Evolutionary conservation across 768 basidiomycete species (phyloP).

Genomic region (Serendipita sp.): DNA sequence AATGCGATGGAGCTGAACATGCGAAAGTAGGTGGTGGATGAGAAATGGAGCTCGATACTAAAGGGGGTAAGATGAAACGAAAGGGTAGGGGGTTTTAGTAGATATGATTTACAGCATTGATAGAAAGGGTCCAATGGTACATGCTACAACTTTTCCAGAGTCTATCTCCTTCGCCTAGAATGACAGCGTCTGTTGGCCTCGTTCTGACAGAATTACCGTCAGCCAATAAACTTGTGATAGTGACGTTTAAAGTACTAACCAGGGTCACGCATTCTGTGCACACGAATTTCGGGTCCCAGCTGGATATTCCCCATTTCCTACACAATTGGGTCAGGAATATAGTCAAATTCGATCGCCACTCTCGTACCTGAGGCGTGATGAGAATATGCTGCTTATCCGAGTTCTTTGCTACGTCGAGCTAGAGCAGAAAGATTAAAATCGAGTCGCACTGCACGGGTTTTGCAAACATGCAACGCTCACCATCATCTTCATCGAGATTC

Average conservation of each 20-base stretch:
- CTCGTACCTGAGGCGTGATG: slow-evolving; percentile 67
- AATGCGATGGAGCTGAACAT: no score
- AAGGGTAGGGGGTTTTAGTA: no score
- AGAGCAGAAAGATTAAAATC: slow-evolving; percentile 8
- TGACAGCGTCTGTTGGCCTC: background rate
- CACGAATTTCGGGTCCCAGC: slow-evolving; percentile 51
- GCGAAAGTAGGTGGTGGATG: no score
- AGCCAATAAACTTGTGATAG: background rate
- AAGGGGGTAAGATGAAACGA: no score
- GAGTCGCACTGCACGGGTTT: background rate
- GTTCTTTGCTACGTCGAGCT: slow-evolving; percentile 82
- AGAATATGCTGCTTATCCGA: slow-evolving; percentile 87
- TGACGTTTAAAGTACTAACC: background rate
- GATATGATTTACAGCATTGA: no score
- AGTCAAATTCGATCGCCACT: background rate
- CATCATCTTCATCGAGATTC: slow-evolving; percentile 93
- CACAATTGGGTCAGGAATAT: background rate
- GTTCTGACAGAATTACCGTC: background rate
- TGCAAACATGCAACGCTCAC: slow-evolving; percentile 24
- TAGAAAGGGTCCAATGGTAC: no score
- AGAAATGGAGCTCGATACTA: no score
- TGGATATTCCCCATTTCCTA: slow-evolving; percentile 60
- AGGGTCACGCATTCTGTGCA: slow-evolving; percentile 45
- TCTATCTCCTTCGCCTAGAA: background rate
- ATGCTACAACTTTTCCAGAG: no score